A percentile compares a stretch with the other conserved stretches of the same genome.
phyloP scores from a whole-genome alignment of 73 alveolate species.

The Paramecium sonneborni region DNA sequence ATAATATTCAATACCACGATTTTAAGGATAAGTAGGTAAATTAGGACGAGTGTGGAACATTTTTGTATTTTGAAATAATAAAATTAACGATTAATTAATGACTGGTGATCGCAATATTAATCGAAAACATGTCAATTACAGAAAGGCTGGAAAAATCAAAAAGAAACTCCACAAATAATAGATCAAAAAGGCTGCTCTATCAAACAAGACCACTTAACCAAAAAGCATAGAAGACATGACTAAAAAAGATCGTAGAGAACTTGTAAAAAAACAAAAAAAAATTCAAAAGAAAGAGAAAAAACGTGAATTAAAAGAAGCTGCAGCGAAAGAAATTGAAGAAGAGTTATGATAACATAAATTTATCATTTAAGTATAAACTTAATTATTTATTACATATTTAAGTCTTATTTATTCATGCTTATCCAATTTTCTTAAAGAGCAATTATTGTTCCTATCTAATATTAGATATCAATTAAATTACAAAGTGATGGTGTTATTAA shows the following conservation, averaged over 20 bases:
- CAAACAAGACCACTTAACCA: constrained; percentile 21
- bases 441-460: no score
- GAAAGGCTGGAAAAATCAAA: constrained; percentile 44
- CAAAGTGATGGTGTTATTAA: neutral
- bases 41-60: constrained; percentile 26
- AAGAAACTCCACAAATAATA: constrained; percentile 23
- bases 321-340: neutral
- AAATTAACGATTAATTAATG: constrained; percentile 51
- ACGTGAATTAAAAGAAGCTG: neutral
- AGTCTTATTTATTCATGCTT: neutral
- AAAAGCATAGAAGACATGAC: constrained; percentile 47
- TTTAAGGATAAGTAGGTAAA: constrained; percentile 37
- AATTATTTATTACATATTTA: neutral
- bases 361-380: neutral
- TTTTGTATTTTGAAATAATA: neutral
- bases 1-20: neutral
- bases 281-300: neutral
- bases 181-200: constrained; percentile 9
- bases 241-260: constrained; percentile 43
- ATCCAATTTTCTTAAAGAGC: neutral
- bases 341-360: neutral
- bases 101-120: constrained; percentile 54
- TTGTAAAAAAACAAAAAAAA: constrained; percentile 24
- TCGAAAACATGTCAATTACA: constrained; percentile 28
- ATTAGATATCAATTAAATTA: no score